These are phyloP conservation scores for Fusarium sp. DNA, from an alignment of 2,329 filamentous ascomycete species.

Conservation along the genomic window DNA sequence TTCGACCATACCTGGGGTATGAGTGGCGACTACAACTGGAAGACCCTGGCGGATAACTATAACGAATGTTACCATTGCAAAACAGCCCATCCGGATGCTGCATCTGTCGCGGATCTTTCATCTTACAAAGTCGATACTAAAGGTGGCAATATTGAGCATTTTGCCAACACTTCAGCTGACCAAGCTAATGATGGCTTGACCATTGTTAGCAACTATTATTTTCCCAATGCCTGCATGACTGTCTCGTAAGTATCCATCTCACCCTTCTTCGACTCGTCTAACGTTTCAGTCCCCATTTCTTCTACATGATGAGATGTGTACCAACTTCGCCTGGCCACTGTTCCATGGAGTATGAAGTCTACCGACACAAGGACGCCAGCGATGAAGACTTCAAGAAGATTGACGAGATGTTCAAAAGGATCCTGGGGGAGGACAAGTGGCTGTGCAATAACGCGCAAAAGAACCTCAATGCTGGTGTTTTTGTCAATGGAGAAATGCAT, in stretches of 20 bases:
- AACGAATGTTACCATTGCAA: slow-evolving; percentile 40
- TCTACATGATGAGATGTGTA: slow-evolving; percentile 21
- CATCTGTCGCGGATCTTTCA: slow-evolving; percentile 3
- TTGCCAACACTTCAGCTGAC: slow-evolving; percentile 17
- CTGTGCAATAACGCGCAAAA: slow-evolving; percentile 19
- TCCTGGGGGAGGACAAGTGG: slow-evolving; percentile 21
- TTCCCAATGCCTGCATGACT: slow-evolving; percentile 36
- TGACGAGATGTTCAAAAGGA: slow-evolving; percentile 13
- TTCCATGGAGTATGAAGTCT: slow-evolving; percentile 31
- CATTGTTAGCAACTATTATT: slow-evolving; percentile 39
- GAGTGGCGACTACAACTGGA: slow-evolving; percentile 71
- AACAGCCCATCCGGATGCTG: slow-evolving; percentile 20
- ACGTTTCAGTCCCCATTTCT: slow-evolving; percentile 49
- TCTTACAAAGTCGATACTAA: slow-evolving; percentile 22
- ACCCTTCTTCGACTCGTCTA: slow-evolving; percentile 57
- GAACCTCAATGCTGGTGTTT: not conserved
- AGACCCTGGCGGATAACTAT: slow-evolving; percentile 61
- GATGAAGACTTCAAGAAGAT: slow-evolving; percentile 11
- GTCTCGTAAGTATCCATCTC: slow-evolving; percentile 14
- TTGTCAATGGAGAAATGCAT: slow-evolving; percentile 6
- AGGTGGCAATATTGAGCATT: slow-evolving; percentile 36
- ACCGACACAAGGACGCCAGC: slow-evolving; percentile 22
- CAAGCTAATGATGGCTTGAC: slow-evolving; percentile 19
- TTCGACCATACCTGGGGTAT: slow-evolving; percentile 71
- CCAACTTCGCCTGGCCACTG: not conserved